Evolutionary conservation across 192 early-diverging fungal species (phyloP), one percentile per base, ranked within the genome.

Genomic region (Geosiphon pyriformis): DNA sequence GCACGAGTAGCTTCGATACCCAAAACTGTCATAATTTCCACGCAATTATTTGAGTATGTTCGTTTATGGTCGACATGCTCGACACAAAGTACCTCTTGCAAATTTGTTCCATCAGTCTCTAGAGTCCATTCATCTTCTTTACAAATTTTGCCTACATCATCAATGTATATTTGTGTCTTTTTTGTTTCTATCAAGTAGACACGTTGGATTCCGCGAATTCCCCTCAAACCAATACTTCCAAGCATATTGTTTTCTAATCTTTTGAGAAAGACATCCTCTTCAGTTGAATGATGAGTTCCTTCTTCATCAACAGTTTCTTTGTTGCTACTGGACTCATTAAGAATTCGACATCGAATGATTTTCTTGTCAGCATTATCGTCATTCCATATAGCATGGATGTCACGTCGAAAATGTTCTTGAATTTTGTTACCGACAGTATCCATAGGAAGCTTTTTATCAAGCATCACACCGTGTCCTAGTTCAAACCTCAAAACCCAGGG

Each of bases 1-100:
- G 82, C 87, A 52, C 96, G 85, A n/a, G 91, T 90, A 7, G 96
- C 96, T 76, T 99, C 96, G 65, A 99, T 96, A 67, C 96, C 96
- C 48, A 99, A 82, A 26, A 98, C 94, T 18, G 89, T 75, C 76
- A 87, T 82, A 47, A 98, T 91, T 82, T 99, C 94, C 22, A 90
- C 85, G n/a, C 87, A 86, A 72, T 89, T 89, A 80, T 99, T 98
- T 23, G 94, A 94, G 70, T 89, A 91, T 15, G 93, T 94, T 60
- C 85, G 83, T 26, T 57, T 83, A 18, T 83, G 60, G 65, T 95
- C 91, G 3, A 99, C 93, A 68, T 92, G 88, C 27, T 92, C 82
- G 54, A 88, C 82, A 68, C 87, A 80, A 69, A 99, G 79, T 32
- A 96, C 95, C 51, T 92, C 87, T 62, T 82, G 82, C 70, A 99